Conservation (phyloP, 129 eudicot genomes). For the Deinandra increscens region DNA sequence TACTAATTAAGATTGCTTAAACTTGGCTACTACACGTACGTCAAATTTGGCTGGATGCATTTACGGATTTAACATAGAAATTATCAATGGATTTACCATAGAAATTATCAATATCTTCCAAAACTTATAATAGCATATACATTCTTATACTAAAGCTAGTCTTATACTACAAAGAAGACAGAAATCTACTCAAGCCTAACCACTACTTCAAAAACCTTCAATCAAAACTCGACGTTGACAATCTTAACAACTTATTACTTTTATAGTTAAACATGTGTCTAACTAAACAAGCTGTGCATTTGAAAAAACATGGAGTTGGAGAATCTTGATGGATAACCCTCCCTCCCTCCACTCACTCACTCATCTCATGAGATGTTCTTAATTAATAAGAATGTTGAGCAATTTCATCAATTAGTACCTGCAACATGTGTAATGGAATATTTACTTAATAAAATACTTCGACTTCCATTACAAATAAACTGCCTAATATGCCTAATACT, state of each 20-base stretch:
- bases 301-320: no score
- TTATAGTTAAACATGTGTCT: conserved; percentile 1
- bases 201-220: not conserved
- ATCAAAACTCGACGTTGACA: conserved; percentile 5
- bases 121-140: not conserved
- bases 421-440: no score
- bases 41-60: not conserved
- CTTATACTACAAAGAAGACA: not conserved
- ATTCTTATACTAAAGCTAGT: not conserved
- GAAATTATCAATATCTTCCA: not conserved
- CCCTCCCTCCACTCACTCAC: no score
- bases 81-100: no score
- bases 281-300: not conserved
- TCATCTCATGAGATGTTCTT: no score
- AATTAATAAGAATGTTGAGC: no score
- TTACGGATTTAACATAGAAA: no score
- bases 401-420: no score
- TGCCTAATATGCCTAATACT: no score
- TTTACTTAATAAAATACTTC: no score
- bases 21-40: conserved; percentile 1
- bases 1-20: not conserved
- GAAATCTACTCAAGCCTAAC: not conserved
- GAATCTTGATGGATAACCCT: no score
- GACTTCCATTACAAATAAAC: no score
- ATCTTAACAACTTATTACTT: conserved; percentile 1